These are phyloP conservation scores for Talaromyces adpressus DNA, from an alignment of 495 filamentous ascomycete genomes.

Conservation along the genomic window DNA sequence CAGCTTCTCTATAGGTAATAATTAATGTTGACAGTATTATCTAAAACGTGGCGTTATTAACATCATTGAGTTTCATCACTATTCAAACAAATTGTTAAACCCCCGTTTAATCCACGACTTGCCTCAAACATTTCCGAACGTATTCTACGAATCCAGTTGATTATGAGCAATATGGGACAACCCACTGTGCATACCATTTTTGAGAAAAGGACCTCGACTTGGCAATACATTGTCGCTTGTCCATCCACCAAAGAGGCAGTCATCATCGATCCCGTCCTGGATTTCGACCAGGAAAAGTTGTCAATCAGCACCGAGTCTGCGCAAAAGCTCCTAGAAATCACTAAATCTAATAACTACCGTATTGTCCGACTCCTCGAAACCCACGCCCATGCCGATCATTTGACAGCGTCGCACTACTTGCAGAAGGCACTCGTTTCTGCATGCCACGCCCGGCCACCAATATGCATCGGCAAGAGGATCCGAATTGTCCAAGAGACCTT, in stretches of 20 bases:
- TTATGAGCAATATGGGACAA: too few species aligned
- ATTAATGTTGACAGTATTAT: too few species aligned
- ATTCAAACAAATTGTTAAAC: too few species aligned
- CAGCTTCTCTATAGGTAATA: too few species aligned
- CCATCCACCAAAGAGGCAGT: slow-evolving; percentile 32
- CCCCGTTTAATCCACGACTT: too few species aligned
- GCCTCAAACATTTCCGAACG: too few species aligned
- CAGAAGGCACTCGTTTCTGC: slow-evolving; percentile 28
- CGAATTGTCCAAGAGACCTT: slow-evolving; percentile 35
- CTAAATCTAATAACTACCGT: slow-evolving; percentile 30
- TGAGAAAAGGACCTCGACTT: slow-evolving; percentile 38
- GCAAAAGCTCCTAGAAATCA: slow-evolving; percentile 31
- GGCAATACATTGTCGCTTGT: slow-evolving; percentile 49
- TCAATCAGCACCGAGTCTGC: slow-evolving; percentile 36
- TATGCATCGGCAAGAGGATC: slow-evolving; percentile 46
- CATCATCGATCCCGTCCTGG: slow-evolving; percentile 51
- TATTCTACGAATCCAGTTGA: too few species aligned
- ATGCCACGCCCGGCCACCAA: slow-evolving; percentile 16
- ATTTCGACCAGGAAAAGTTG: slow-evolving; percentile 36
- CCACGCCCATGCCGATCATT: slow-evolving; percentile 50
- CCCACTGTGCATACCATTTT: slow-evolving; percentile 23
- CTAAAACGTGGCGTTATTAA: too few species aligned
- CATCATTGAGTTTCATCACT: too few species aligned
- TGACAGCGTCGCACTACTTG: slow-evolving; percentile 46
- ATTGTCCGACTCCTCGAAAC: slow-evolving; percentile 44